Conservation (phyloP, 345 rosid genomes). For the Populus euphratica region DNA sequence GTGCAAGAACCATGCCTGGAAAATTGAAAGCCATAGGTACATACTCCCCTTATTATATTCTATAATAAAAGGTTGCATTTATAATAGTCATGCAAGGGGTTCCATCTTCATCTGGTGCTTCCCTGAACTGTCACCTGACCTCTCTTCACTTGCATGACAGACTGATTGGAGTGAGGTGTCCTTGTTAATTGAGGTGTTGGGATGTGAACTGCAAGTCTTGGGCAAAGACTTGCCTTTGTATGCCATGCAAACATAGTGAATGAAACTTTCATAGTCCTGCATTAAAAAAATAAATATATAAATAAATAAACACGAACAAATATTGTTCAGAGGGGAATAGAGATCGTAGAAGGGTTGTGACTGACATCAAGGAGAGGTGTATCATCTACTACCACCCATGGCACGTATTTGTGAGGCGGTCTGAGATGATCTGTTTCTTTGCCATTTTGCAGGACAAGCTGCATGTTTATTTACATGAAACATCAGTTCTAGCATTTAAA, state of each 20-base stretch:
- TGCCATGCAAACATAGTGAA: conserved; percentile 33
- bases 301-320: neutral
- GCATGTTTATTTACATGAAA: neutral
- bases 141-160: conserved; percentile 9
- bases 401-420: neutral
- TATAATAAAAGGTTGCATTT: neutral
- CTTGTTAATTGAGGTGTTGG: neutral
- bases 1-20: neutral
- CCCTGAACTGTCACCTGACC: neutral
- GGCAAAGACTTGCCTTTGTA: conserved; percentile 27
- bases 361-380: conserved; percentile 7
- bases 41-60: no score
- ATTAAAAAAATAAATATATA: neutral
- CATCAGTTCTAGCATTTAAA: neutral
- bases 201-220: conserved; percentile 17
- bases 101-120: neutral
- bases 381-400: neutral
- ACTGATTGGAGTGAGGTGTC: conserved; percentile 12
- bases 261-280: conserved; percentile 32
- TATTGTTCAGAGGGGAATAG: neutral
- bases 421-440: neutral
- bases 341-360: neutral
- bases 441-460: neutral
- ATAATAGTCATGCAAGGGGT: conserved; percentile 1
- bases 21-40: neutral